A percentile compares a stretch with the other conserved stretches of the same genome.
Conservation (phyloP, 2,329 filamentous ascomycete species). For the Fusarium metavorans region DNA sequence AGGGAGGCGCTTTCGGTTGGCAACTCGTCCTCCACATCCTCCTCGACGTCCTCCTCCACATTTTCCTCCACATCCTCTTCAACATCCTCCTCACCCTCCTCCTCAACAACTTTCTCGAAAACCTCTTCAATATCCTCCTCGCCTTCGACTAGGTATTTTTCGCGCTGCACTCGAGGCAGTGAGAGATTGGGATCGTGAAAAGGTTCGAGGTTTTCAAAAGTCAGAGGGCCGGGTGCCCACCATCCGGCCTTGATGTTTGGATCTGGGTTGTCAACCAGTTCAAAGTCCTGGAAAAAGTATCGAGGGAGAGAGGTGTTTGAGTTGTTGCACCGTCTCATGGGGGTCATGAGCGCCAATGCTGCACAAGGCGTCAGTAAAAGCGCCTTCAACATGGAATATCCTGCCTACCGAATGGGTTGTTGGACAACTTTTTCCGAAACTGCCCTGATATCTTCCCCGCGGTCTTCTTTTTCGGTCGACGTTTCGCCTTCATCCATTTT, state of each 20-base stretch:
- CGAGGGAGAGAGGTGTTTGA: slow-evolving; percentile 64
- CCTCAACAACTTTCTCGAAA: too few relatives aligned
- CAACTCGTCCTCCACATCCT: neutral
- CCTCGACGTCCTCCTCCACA: neutral
- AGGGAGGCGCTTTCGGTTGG: neutral
- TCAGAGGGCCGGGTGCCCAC: slow-evolving; percentile 64
- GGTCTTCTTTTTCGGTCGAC: slow-evolving; percentile 45
- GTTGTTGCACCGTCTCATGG: slow-evolving; percentile 67
- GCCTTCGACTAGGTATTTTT: neutral
- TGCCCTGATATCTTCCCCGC: slow-evolving; percentile 49
- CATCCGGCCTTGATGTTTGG: slow-evolving; percentile 64
- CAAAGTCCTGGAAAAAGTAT: slow-evolving; percentile 74
- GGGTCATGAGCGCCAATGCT: slow-evolving; percentile 72
- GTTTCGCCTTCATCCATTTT: slow-evolving; percentile 58
- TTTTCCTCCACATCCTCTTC: too few relatives aligned
- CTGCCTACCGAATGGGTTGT: slow-evolving; percentile 73
- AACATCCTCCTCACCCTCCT: too few relatives aligned
- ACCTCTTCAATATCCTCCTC: neutral
- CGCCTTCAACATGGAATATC: neutral
- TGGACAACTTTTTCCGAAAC: slow-evolving; percentile 69
- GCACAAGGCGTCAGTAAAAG: neutral
- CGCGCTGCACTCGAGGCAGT: neutral
- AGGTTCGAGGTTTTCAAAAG: slow-evolving; percentile 44
- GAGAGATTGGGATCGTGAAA: slow-evolving; percentile 7
- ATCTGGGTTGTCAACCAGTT: slow-evolving; percentile 66